Evolutionary conservation across 1,139 yeast genomes (phyloP).

Genomic region (Geotrichum aggregatum): DNA sequence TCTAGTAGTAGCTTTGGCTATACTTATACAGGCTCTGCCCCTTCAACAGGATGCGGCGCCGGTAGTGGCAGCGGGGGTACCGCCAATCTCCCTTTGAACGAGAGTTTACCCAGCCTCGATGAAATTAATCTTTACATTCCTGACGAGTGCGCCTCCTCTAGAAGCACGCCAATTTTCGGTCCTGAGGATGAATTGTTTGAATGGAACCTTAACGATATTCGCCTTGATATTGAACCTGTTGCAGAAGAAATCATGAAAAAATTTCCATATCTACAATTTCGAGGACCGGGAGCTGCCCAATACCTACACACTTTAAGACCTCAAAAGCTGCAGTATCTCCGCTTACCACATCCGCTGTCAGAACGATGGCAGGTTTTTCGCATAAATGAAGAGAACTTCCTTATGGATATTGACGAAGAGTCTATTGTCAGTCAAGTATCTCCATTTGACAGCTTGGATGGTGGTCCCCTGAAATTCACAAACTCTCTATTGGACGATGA

Average conservation of each 20-base stretch:
- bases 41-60: constrained; percentile 14
- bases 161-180: constrained; percentile 23
- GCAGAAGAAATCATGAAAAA: constrained; percentile 33
- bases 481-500: constrained; percentile 4
- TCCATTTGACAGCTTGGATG: constrained; percentile 11
- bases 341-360: constrained; percentile 30
- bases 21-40: constrained; percentile 15
- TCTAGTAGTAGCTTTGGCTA: constrained; percentile 18
- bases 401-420: constrained; percentile 29
- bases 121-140: constrained; percentile 22
- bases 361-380: constrained; percentile 40
- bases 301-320: constrained; percentile 28
- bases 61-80: constrained; percentile 7
- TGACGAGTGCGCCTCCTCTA: constrained; percentile 18
- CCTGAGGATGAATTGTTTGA: constrained; percentile 32
- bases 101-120: constrained; percentile 26
- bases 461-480: constrained; percentile 7
- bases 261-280: constrained; percentile 31
- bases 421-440: constrained; percentile 7
- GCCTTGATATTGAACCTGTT: constrained; percentile 37
- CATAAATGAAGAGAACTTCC: constrained; percentile 32
- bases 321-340: constrained; percentile 26
- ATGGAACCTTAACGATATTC: constrained; percentile 38
- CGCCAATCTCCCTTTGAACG: constrained; percentile 20
- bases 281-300: constrained; percentile 23